Conservation (phyloP, 2,329 filamentous ascomycete species). For the Neopestalotiopsis sp. region DNA sequence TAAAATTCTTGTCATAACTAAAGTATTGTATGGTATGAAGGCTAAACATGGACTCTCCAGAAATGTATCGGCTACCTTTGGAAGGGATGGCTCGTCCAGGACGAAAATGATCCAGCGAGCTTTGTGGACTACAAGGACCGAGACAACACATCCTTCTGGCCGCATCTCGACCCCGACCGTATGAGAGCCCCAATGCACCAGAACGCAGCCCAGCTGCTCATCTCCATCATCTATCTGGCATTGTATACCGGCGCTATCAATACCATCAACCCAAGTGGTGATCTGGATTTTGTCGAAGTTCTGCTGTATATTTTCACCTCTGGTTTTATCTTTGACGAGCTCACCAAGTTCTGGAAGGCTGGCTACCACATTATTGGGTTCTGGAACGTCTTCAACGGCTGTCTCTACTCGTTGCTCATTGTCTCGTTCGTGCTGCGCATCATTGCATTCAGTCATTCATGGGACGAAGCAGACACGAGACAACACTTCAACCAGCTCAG, state of each 20-base stretch:
- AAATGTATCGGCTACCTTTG: conserved; percentile 94
- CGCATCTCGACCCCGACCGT: conserved; percentile 90
- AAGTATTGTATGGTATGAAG: background rate
- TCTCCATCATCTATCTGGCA: conserved; percentile 81
- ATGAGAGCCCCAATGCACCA: conserved; percentile 94
- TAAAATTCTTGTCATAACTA: background rate
- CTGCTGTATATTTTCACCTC: conserved; percentile 90
- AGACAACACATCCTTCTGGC: conserved; percentile 76
- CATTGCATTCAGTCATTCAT: conserved; percentile 72
- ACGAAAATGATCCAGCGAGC: conserved; percentile 85
- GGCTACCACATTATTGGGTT: conserved; percentile 91
- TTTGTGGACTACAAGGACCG: conserved; percentile 89
- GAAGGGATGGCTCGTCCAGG: conserved; percentile 96
- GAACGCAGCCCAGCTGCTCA: conserved; percentile 84
- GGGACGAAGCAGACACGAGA: conserved; percentile 56
- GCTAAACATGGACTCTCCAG: conserved; percentile 11
- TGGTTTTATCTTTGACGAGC: conserved; percentile 88
- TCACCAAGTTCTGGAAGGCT: conserved; percentile 91
- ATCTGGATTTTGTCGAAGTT: conserved; percentile 83
- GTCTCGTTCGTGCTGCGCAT: conserved; percentile 82
- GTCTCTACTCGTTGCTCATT: conserved; percentile 79
- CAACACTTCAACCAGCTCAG: conserved; percentile 76
- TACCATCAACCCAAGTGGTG: conserved; percentile 84
- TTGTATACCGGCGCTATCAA: conserved; percentile 94
- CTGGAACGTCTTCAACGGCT: conserved; percentile 94